These are phyloP conservation scores for Cryphonectria parasitica DNA, from an alignment of 2,329 filamentous ascomycete species.

Conservation along the genomic window DNA sequence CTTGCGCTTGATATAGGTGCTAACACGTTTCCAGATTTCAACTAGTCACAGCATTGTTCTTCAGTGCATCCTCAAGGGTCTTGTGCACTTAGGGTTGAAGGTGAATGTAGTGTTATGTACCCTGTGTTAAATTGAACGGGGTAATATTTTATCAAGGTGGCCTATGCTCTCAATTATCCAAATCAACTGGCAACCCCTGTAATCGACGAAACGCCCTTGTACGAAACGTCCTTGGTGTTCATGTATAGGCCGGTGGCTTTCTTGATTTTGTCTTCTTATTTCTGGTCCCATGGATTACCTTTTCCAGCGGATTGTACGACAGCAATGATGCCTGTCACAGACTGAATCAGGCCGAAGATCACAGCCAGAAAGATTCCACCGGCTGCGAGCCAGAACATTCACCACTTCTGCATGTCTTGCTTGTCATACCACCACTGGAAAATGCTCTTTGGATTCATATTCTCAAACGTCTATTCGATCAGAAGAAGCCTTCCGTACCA, in stretches of 20 bases:
- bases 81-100: too few relatives aligned
- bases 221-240: neutral
- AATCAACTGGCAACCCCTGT: neutral
- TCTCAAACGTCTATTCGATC: constrained; percentile 1
- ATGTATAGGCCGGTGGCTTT: neutral
- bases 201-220: too few relatives aligned
- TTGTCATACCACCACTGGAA: constrained; percentile 8
- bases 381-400: neutral
- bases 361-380: constrained; percentile 8
- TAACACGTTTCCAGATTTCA: constrained; percentile 32
- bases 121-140: neutral
- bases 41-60: neutral
- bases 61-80: neutral
- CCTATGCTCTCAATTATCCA: neutral
- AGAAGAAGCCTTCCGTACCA: neutral
- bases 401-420: constrained; percentile 1
- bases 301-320: neutral
- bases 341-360: constrained; percentile 1
- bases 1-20: constrained; percentile 27
- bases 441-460: neutral
- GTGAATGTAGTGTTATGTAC: neutral
- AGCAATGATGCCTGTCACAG: neutral
- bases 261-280: too few relatives aligned
- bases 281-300: neutral
- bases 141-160: too few relatives aligned